These are phyloP conservation scores for Gynandropsis gynandra DNA, from an alignment of 345 rosid species.

Conservation along the genomic window DNA sequence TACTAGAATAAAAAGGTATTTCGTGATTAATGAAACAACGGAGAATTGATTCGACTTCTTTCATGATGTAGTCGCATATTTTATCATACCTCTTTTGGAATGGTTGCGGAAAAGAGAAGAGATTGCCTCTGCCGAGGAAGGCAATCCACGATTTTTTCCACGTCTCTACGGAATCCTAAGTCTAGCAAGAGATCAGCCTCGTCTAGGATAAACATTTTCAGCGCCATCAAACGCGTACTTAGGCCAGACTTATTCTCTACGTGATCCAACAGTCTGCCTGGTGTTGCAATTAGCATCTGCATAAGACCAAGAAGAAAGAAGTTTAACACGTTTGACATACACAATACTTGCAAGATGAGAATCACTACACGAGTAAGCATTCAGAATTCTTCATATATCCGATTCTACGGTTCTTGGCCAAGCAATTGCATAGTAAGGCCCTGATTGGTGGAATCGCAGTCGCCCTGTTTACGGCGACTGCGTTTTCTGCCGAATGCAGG, in stretches of 20 bases:
- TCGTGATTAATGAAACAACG: no score
- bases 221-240: conserved; percentile 73
- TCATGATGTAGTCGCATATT: no score
- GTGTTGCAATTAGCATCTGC: conserved; percentile 91
- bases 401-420: no score
- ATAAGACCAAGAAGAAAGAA: conserved; percentile 15
- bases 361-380: not conserved
- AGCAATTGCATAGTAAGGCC: no score
- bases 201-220: conserved; percentile 85
- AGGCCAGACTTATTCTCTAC: conserved; percentile 78
- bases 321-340: not conserved
- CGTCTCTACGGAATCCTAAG: conserved; percentile 90
- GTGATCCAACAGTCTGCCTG: conserved; percentile 93
- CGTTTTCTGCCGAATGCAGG: no score
- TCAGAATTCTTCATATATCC: not conserved
- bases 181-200: conserved; percentile 94
- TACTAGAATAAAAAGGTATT: no score
- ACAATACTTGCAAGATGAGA: conserved; percentile 6
- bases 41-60: no score
- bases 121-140: conserved; percentile 85
- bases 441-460: no score
- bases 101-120: conserved; percentile 79
- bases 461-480: no score
- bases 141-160: conserved; percentile 84
- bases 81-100: conserved; percentile 97